Conservation (phyloP, 371 early-diverging fungal species). For the Lichtheimia corymbifera region DNA sequence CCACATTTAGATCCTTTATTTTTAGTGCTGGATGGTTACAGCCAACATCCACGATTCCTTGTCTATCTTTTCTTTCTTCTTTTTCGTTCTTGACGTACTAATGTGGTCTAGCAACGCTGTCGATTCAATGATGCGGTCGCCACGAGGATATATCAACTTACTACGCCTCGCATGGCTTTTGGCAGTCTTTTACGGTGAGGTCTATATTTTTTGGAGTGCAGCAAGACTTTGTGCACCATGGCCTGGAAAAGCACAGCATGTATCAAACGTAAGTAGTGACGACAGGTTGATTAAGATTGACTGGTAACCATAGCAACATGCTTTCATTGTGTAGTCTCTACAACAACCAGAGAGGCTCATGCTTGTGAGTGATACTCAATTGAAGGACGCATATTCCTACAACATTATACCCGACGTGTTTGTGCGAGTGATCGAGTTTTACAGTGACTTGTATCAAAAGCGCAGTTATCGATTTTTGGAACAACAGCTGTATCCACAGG, state of each 20-base stretch:
- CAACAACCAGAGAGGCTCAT: slow-evolving; percentile 9
- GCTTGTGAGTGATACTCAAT: slow-evolving; percentile 88
- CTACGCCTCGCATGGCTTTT: slow-evolving; percentile 10
- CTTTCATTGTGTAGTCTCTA: background rate
- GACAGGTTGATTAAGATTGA: background rate
- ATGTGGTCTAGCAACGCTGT: too few relatives aligned
- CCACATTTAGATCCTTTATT: too few relatives aligned
- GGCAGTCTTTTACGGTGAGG: slow-evolving; percentile 14
- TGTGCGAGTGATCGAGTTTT: slow-evolving; percentile 64
- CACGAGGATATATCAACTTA: background rate
- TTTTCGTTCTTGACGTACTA: too few relatives aligned
- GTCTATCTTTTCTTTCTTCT: too few relatives aligned
- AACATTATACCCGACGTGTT: slow-evolving; percentile 39
- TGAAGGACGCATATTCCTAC: slow-evolving; percentile 88
- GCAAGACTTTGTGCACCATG: slow-evolving; percentile 16
- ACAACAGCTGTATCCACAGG: slow-evolving; percentile 52
- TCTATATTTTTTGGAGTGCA: slow-evolving; percentile 15
- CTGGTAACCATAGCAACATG: background rate
- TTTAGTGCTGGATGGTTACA: too few relatives aligned
- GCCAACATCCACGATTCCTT: too few relatives aligned
- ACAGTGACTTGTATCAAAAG: slow-evolving; percentile 81
- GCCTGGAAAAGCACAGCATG: background rate
- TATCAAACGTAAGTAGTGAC: background rate
- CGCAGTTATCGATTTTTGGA: slow-evolving; percentile 65
- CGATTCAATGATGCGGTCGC: background rate